Evolutionary conservation across 345 rosid genomes (phyloP), one percentile per base, ranked within the genome.

Genomic region (Theobroma cacao): DNA sequence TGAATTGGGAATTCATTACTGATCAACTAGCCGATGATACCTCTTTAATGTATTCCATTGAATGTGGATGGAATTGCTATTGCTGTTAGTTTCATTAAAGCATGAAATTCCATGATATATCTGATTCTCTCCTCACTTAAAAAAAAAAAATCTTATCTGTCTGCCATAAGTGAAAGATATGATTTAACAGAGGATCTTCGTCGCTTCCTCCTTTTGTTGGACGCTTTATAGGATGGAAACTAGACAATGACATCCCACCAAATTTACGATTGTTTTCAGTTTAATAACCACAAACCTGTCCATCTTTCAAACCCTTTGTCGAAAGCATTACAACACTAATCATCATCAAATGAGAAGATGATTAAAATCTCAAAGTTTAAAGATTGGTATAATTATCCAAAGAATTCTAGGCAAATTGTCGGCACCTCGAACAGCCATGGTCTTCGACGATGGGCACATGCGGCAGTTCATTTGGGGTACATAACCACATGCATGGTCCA

Each of bases 401-500:
- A 36, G 38, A 36, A 36, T 50, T 50, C n/a, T 17, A 15, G 59
- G 59, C n/a, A 56, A 56, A 28, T 3, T 59, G 64, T 59, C 34
- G 64, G 18, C 18, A 28, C 7, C 34, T 12, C 4, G 18, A n/a
- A 59, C 34, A 59, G 13, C 33, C 64, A 11, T 1, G 38, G 17
- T 4, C 1, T 28, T 5, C 12, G 5, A 11, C 7, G 60, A 50
- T 50, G 4, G 34, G 60, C 41, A 31, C 38, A 61, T 61, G 38
- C 0, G 11, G 40, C 17, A 12, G 6, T 12, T 59, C 1, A 12
- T 59, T 28, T 30, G 43, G 14, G 59, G 74, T 20, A 72, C 75
- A 72, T 5, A 5, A 3, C 45, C 75, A 72, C 75, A 52, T 72
- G 75, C 45, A 72, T 72, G 61, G 61, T 72, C 60, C 43, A 71